These are phyloP conservation scores for Fusarium newnesense DNA, from an alignment of 2,329 filamentous ascomycete species.

Conservation along the genomic window DNA sequence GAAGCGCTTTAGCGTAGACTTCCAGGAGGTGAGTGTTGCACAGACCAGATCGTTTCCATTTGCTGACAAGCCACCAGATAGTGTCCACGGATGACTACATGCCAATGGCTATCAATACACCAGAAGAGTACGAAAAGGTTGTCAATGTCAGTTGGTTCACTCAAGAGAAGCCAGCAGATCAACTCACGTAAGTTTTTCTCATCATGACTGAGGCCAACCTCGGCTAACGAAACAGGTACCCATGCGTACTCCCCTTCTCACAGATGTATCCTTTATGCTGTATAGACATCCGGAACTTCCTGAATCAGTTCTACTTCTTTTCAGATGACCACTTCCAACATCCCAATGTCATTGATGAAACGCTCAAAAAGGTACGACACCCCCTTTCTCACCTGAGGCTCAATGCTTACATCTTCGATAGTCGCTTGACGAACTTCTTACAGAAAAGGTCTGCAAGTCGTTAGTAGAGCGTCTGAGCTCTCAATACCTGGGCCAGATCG, in stretches of 20 bases:
- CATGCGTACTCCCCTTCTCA: slow-evolving; percentile 95
- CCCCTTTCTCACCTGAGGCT: too few species aligned
- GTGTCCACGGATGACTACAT: slow-evolving; percentile 98
- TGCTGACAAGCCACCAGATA: slow-evolving; percentile 56
- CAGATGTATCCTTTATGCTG: slow-evolving; percentile 99
- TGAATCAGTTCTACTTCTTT: slow-evolving; percentile 99
- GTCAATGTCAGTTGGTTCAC: slow-evolving; percentile 96
- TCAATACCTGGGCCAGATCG: slow-evolving; percentile 96
- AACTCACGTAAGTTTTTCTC: slow-evolving; percentile 71
- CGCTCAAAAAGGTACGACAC: slow-evolving; percentile 74
- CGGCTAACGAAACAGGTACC: slow-evolving; percentile 69
- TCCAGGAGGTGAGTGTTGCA: slow-evolving; percentile 76
- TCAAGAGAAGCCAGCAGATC: slow-evolving; percentile 79
- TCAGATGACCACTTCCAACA: slow-evolving; percentile 96
- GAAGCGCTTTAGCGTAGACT: slow-evolving; percentile 91
- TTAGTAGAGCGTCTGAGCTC: slow-evolving; percentile 88
- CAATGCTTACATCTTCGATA: slow-evolving; percentile 50
- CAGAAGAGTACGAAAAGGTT: slow-evolving; percentile 94
- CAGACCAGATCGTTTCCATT: not conserved
- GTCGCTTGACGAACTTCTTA: slow-evolving; percentile 95
- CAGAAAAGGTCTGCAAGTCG: slow-evolving; percentile 88
- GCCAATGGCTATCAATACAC: slow-evolving; percentile 95
- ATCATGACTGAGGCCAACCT: not conserved
- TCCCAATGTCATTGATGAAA: slow-evolving; percentile 89
- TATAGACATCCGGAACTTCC: slow-evolving; percentile 96